phyloP scores from a whole-genome alignment of 352 stramenopile genomes.

The Globisporangium spiculum region DNA sequence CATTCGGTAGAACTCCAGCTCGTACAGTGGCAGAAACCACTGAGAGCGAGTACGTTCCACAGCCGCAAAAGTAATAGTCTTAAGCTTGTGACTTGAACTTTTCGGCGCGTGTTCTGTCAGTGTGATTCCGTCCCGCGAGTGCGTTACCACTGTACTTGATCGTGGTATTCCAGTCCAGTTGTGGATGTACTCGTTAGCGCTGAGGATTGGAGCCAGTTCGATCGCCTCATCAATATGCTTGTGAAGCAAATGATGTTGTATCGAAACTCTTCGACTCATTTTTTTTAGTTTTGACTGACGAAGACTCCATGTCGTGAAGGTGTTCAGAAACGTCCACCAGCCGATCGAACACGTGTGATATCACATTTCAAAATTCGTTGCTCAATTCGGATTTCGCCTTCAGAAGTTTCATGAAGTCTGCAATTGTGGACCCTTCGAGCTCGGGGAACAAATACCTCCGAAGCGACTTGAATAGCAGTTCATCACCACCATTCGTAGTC shows the following conservation, averaged over 20 bases:
- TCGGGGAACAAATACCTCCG: neutral
- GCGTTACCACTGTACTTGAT: no score
- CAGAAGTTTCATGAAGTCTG: neutral
- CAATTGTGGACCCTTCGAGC: neutral
- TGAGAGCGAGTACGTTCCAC: no score
- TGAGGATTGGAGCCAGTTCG: neutral
- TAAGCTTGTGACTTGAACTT: no score
- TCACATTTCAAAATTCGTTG: neutral
- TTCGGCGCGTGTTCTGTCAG: no score
- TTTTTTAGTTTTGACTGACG: neutral
- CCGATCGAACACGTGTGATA: neutral
- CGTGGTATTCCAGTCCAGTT: neutral
- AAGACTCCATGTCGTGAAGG: neutral
- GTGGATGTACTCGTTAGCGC: neutral
- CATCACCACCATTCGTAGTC: neutral
- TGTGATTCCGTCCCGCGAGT: no score
- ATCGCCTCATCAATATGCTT: constrained; percentile 3
- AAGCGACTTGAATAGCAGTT: neutral
- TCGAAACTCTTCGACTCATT: constrained; percentile 3
- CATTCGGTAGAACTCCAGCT: no score
- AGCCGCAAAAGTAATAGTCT: no score
- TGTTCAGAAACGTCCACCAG: neutral
- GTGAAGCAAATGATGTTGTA: neutral
- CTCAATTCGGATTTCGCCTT: neutral
- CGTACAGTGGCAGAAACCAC: no score